Base-by-base conservation (phyloP, 1,284 basidiomycete genomes). In the Apiotrichum domesticum region DNA sequence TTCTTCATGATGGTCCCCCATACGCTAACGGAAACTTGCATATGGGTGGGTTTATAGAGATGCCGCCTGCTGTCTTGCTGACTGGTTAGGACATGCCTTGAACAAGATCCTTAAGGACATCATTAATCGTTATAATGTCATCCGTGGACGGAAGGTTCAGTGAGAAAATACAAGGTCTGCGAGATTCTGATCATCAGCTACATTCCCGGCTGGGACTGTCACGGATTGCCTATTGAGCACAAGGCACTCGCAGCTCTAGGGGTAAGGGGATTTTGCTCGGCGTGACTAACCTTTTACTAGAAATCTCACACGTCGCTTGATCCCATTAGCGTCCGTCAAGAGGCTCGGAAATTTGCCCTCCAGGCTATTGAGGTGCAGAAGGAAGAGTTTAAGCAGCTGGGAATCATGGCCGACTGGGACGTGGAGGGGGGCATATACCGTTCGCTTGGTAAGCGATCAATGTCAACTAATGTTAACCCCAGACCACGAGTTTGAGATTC, bases 91-190 rank as follows among this genome's bases (percentile, higher is more conserved):
- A 2, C 96, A 99, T 74, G 93, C 95, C 0, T 76, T 98, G 62
- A 98, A 98, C 78, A 98, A 98, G 76, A 90, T 98, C 46, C 73
- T 97, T 51, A 99, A 99, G 78, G 96, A 98, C 72, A 88, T 98
- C 63, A 90, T 96, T 60, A 92, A 90, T 66, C 86, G 95, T 4
- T 98, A 86, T 71, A 86, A 94, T 62, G 81, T 98, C 9, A 82
- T 87, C 8, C 79, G 82, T 39, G 93, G 94, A 3, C 79, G 83
- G 61, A 83, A 84, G 61, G 87, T 98, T 34, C 86, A 94, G 90
- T 95, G 63, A 72, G 87, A 21, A 21, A 21, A 9, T 13, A 5
- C 14, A 6, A 11, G 33, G 29, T 46, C 43, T 50, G 59, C 47
- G n/a, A 4, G 7, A 10, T 15, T 15, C 48, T 59, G 39, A 54